Percentiles rank a stretch among this genome's conserved stretches.
These are phyloP conservation scores for Aspergillus fumigatiaffinis DNA, from an alignment of 2,329 filamentous ascomycete species.

Conservation along the genomic window DNA sequence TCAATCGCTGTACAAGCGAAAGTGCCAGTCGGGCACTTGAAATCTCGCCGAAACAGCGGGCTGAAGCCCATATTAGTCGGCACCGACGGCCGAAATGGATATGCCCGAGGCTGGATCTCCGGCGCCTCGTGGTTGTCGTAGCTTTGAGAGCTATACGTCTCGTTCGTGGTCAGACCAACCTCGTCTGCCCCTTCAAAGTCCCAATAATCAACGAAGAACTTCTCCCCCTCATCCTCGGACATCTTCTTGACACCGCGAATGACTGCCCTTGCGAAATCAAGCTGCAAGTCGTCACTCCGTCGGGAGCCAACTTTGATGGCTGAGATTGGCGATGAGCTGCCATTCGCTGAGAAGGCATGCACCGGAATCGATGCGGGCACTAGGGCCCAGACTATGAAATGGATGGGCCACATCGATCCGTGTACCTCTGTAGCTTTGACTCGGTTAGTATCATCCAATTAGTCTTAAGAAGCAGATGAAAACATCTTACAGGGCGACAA, in stretches of 20 bases:
- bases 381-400: not conserved
- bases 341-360: not conserved
- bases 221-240: conserved; percentile 44
- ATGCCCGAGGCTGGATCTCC: conserved; percentile 12
- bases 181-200: conserved; percentile 24
- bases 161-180: conserved; percentile 3
- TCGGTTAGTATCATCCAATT: not conserved
- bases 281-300: not conserved
- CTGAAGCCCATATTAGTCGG: not conserved
- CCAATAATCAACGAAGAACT: conserved; percentile 48
- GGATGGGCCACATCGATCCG: not conserved
- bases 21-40: conserved; percentile 56
- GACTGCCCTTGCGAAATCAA: not conserved
- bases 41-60: conserved; percentile 39
- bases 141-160: not conserved
- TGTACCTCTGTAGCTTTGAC: not conserved
- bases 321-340: not conserved
- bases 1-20: conserved; percentile 52
- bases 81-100: conserved; percentile 8
- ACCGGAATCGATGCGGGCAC: not conserved
- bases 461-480: not conserved
- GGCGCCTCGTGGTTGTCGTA: not conserved
- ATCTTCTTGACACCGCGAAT: conserved; percentile 40
- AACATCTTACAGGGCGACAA: not conserved
- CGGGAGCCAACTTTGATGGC: not conserved